These are phyloP conservation scores for Jasminum sambac DNA, from an alignment of 257 asterid species.

Conservation along the genomic window DNA sequence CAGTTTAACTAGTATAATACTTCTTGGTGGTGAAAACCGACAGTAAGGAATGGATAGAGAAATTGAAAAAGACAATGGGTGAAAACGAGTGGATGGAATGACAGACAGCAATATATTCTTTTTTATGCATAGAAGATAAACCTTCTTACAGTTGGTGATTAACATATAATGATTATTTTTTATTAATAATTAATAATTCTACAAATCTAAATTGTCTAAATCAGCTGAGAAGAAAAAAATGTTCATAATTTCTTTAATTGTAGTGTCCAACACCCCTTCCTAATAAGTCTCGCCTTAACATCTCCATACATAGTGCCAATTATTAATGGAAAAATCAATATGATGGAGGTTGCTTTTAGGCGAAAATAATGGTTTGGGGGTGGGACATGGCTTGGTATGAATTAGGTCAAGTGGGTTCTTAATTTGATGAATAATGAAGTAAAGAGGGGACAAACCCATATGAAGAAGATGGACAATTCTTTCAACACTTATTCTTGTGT, in stretches of 20 bases:
- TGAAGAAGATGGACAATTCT: constrained; percentile 35
- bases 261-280: neutral
- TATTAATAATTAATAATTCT: neutral
- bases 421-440: constrained; percentile 1
- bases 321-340: constrained; percentile 8
- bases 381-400: constrained; percentile 11
- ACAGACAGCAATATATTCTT: too few relatives aligned
- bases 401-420: constrained; percentile 17
- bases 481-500: constrained; percentile 11
- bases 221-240: neutral
- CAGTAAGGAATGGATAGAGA: too few relatives aligned
- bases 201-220: neutral
- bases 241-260: neutral
- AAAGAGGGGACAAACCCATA: constrained; percentile 32
- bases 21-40: too few relatives aligned
- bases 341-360: constrained; percentile 17
- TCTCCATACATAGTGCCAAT: neutral
- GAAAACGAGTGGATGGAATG: too few relatives aligned
- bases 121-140: too few relatives aligned
- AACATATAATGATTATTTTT: neutral
- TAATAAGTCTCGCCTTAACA: neutral
- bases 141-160: too few relatives aligned
- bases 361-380: constrained; percentile 11
- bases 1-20: too few relatives aligned
- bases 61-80: too few relatives aligned